These are phyloP conservation scores for Trichosporon sp. DNA, from an alignment of 1,284 basidiomycete genomes.

Conservation along the genomic window DNA sequence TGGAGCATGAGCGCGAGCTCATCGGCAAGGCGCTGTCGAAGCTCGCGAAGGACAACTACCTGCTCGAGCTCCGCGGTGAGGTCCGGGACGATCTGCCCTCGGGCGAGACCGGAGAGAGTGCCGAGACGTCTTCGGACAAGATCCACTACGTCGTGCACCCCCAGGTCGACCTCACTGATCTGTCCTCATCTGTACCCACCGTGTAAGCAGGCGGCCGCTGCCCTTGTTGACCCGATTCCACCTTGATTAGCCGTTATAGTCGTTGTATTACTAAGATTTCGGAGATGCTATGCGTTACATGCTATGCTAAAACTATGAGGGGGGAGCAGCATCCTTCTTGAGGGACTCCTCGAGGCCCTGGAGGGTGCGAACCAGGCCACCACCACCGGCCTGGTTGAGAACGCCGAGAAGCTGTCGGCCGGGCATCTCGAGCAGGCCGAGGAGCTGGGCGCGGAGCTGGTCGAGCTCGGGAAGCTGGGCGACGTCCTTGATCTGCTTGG, in stretches of 20 bases:
- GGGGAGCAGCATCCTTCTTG: conserved; percentile 30
- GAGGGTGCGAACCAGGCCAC: conserved; percentile 45
- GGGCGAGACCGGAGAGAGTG: conserved; percentile 30
- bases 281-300: conserved; percentile 25
- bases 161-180: conserved; percentile 47
- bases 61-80: conserved; percentile 76
- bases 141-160: conserved; percentile 50
- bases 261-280: conserved; percentile 11
- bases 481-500: conserved; percentile 30
- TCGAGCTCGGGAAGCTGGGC: conserved; percentile 48
- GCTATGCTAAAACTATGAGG: conserved; percentile 12
- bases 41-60: conserved; percentile 84
- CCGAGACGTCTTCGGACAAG: conserved; percentile 33
- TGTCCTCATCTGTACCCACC: conserved; percentile 40
- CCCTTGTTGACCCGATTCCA: background rate
- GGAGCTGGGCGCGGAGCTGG: conserved; percentile 45
- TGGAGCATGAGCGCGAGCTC: conserved; percentile 88
- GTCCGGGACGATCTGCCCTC: conserved; percentile 68
- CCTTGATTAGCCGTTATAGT: background rate
- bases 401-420: conserved; percentile 43
- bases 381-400: conserved; percentile 44
- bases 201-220: background rate
- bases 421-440: conserved; percentile 47
- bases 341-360: conserved; percentile 46
- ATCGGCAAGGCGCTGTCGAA: conserved; percentile 84